Base-by-base conservation (phyloP, 2,329 filamentous ascomycete species). In the Xylaria sp. region DNA sequence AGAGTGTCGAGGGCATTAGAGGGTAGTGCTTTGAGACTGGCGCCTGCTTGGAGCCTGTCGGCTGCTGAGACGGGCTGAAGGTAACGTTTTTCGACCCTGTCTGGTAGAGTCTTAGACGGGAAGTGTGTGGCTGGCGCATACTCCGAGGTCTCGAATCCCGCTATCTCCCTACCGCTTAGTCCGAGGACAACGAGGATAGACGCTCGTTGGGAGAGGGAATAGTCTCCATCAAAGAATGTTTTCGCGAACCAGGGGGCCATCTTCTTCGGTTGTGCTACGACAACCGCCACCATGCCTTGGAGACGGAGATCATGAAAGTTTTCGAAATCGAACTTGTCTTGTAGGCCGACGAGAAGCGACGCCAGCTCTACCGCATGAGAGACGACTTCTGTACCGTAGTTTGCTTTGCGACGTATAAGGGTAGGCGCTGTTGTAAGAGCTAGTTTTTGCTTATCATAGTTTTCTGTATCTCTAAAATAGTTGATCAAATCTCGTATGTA, bases 201-300 rank as follows among this genome's bases (percentile, higher is more conserved):
- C 7, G 92, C 92, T 47, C 96, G 88, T 78, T 98, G 95, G 0
- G 90, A 88, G 45, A 98, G 83, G 0, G 94, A 97, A 79, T 96
- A 94, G 77, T 99, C 96, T 17, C 94, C 94, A 50, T 93, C 91
- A 77, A 98, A 98, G 77, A 96, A 97, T 0, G 92, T 91, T 65
- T 90, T 89, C 2, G 92, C 89, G 67, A 97, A 93, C 91, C 93
- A 97, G 14, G 89, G 92, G 0, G 90, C 94, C 87, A 98, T 93
- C 61, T 87, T 85, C 57, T 88, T 82, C 0, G 96, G 93, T 71
- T 92, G 88, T 0, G 93, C 90, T 2, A 96, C 85, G 0, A 97
- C 83, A 7, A 97, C 81, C 0, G 94, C 92, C 53, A 98, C 89
- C 83, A 99, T 90, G 14, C 90, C 90, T 78, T 97, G 91, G 3